Evolutionary conservation across 208 protist species (phyloP).

Genomic region (Acanthamoeba rhysodes): DNA sequence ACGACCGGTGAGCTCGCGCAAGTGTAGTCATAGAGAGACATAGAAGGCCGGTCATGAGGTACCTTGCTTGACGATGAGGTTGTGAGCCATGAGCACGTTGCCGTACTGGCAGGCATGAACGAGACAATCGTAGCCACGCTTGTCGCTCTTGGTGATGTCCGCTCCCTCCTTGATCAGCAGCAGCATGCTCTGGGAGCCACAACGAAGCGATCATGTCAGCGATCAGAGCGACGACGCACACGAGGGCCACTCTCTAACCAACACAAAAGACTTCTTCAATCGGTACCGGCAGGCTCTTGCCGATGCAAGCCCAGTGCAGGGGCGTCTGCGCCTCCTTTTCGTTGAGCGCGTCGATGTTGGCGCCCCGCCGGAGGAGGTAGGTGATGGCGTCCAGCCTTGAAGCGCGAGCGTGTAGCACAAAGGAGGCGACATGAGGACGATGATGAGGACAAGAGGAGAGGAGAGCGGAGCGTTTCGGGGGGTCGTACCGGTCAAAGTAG

Average conservation of each 20-base stretch:
- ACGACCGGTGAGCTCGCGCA: background rate
- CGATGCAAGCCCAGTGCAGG: constrained; percentile 52
- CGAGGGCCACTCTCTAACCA: background rate
- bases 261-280: background rate
- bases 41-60: background rate
- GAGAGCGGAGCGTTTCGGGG: too few relatives aligned
- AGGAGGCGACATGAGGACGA: too few relatives aligned
- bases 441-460: background rate
- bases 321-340: constrained; percentile 40
- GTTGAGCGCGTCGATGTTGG: constrained; percentile 35
- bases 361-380: constrained; percentile 38
- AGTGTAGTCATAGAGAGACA: background rate
- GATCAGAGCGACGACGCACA: too few relatives aligned
- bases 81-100: constrained; percentile 20
- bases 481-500: constrained; percentile 28
- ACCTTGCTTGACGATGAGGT: constrained; percentile 30
- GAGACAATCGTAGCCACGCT: constrained; percentile 21
- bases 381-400: background rate
- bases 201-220: too few relatives aligned
- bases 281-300: background rate
- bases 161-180: constrained; percentile 26
- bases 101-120: constrained; percentile 31
- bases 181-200: constrained; percentile 12
- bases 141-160: constrained; percentile 30
- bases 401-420: background rate